Evolutionary conservation across 345 rosid genomes (phyloP).

Genomic region (Aegle marmelos): DNA sequence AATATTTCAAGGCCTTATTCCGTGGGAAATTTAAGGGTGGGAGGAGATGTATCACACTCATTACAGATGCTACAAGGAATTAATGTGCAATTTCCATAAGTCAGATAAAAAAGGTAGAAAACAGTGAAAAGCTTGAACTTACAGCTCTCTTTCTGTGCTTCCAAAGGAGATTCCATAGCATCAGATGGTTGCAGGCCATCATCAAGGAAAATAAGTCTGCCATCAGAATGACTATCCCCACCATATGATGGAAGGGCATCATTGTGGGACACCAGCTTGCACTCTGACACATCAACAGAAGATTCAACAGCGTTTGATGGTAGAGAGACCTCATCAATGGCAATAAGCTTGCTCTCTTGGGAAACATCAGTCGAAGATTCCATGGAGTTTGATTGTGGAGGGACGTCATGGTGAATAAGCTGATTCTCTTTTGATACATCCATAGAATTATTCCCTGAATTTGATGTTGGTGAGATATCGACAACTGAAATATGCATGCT

Average conservation of each 20-base stretch:
- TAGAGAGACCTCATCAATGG: constrained; percentile 23
- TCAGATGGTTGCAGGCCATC: constrained; percentile 22
- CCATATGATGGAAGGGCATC: constrained; percentile 26
- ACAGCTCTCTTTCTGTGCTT: constrained; percentile 44
- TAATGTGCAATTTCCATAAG: neutral
- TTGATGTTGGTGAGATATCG: constrained; percentile 20
- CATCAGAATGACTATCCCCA: constrained; percentile 26
- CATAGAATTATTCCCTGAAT: constrained; percentile 1
- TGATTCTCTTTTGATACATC: constrained; percentile 21
- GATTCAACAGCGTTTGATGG: constrained; percentile 19
- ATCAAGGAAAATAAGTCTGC: constrained; percentile 17
- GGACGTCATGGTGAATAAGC: constrained; percentile 16
- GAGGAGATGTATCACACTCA: neutral
- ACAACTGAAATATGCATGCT: constrained; percentile 20
- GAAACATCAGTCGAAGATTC: constrained; percentile 18
- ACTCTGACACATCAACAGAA: constrained; percentile 22
- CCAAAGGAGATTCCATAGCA: constrained; percentile 10
- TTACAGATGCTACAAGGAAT: neutral
- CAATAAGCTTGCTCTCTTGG: constrained; percentile 12
- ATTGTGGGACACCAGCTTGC: constrained; percentile 11
- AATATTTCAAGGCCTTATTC: constrained; percentile 1
- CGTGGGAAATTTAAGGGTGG: neutral
- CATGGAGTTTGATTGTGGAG: constrained; percentile 1
- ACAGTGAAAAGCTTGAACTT: constrained; percentile 30
- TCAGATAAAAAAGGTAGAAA: neutral